Percentiles rank a stretch among this genome's conserved stretches.
Conservation (phyloP, 345 rosid genomes). For the Eucalyptus virginea region DNA sequence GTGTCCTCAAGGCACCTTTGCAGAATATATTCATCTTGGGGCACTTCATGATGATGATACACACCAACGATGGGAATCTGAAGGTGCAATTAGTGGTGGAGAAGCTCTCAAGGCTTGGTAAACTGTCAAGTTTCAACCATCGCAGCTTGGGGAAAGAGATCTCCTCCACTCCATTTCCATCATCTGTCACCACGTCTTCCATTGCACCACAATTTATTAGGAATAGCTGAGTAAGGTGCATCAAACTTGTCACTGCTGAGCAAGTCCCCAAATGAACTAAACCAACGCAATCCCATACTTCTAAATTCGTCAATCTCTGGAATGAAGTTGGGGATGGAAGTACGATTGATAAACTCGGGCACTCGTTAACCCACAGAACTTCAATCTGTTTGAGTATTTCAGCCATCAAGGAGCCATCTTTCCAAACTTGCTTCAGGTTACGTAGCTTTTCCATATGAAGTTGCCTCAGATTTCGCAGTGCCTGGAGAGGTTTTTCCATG, state of each 20-base stretch:
- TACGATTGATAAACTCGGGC: accelerated
- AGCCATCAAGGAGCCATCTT: not conserved
- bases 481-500: not conserved
- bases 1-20: too few relatives aligned
- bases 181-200: not conserved
- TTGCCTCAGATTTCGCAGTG: accelerated
- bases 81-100: accelerated
- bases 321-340: not conserved
- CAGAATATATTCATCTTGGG: too few relatives aligned
- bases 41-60: accelerated
- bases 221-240: accelerated
- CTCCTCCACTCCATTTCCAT: not conserved
- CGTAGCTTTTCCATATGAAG: accelerated
- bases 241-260: not conserved
- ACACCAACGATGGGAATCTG: not conserved
- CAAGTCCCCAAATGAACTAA: not conserved
- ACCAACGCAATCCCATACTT: accelerated
- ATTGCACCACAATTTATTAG: not conserved
- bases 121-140: accelerated
- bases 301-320: accelerated
- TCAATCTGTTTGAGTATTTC: not conserved
- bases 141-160: accelerated
- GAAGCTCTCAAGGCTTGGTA: not conserved
- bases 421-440: not conserved
- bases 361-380: accelerated